These are phyloP conservation scores for Eucalyptus melliodora DNA, from an alignment of 345 rosid genomes.

Conservation along the genomic window DNA sequence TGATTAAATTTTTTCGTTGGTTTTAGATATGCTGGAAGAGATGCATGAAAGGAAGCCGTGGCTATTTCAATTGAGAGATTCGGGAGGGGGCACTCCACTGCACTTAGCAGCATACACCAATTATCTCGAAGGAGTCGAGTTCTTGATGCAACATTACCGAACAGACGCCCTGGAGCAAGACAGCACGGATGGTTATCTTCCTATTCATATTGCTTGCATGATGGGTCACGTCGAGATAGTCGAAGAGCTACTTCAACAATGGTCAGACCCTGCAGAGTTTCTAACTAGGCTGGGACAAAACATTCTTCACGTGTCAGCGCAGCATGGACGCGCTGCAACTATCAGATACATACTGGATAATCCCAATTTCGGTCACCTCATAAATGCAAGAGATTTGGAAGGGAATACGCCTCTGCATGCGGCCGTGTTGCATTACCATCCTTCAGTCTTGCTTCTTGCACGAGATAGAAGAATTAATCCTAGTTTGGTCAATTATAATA, in stretches of 20 bases:
- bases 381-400: too few species aligned
- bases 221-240: not conserved
- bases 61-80: not conserved
- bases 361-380: fast-evolving
- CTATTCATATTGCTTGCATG: not conserved
- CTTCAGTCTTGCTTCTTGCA: too few species aligned
- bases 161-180: not conserved
- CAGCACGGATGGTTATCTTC: not conserved
- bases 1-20: fast-evolving
- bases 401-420: too few species aligned
- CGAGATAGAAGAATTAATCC: fast-evolving
- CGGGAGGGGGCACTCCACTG: not conserved
- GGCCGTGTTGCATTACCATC: too few species aligned
- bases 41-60: fast-evolving
- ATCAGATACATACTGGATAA: too few species aligned
- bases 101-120: not conserved
- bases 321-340: fast-evolving
- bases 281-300: not conserved
- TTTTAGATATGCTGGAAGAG: not conserved
- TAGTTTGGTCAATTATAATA: too few species aligned
- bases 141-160: not conserved
- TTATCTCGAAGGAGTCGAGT: not conserved
- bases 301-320: not conserved
- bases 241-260: not conserved
- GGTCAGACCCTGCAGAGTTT: not conserved